Conservation (phyloP, 148 eudicot genomes). For the Cornus kousa region DNA sequence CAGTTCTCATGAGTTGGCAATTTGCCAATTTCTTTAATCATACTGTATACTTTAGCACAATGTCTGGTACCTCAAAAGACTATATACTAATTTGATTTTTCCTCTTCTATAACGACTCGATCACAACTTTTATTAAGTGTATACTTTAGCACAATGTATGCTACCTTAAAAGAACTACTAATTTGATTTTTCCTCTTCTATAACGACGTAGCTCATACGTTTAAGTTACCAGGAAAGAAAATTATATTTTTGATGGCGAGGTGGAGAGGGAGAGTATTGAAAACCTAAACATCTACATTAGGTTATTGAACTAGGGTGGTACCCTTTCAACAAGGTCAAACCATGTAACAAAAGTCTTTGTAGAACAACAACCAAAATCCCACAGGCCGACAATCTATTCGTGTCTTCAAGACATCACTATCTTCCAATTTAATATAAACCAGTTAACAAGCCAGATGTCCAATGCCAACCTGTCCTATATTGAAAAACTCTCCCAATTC, state of each 20-base stretch:
- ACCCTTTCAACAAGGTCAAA: constrained; percentile 14
- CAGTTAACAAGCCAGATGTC: constrained; percentile 2
- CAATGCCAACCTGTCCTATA: constrained; percentile 27
- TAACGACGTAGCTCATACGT: not conserved
- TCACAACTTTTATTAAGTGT: too few species aligned
- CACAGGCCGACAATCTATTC: constrained; percentile 17
- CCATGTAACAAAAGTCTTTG: constrained; percentile 16
- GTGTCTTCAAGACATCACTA: not conserved
- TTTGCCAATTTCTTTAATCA: not conserved
- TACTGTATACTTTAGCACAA: not conserved
- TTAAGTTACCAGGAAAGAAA: too few species aligned
- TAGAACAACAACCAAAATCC: constrained; percentile 12
- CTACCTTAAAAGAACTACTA: not conserved
- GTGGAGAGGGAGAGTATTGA: not conserved
- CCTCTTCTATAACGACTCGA: too few species aligned
- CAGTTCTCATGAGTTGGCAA: not conserved
- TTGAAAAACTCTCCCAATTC: constrained; percentile 19
- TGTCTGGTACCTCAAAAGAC: not conserved
- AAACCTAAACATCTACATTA: not conserved
- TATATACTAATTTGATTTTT: too few species aligned
- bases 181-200: too few species aligned
- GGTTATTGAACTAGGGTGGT: not conserved
- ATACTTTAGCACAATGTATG: not conserved
- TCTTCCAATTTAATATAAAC: not conserved
- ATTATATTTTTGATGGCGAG: not conserved